Evolutionary conservation across 2,329 filamentous ascomycete species (phyloP).

Genomic region (Dothideomycetes sp.): DNA sequence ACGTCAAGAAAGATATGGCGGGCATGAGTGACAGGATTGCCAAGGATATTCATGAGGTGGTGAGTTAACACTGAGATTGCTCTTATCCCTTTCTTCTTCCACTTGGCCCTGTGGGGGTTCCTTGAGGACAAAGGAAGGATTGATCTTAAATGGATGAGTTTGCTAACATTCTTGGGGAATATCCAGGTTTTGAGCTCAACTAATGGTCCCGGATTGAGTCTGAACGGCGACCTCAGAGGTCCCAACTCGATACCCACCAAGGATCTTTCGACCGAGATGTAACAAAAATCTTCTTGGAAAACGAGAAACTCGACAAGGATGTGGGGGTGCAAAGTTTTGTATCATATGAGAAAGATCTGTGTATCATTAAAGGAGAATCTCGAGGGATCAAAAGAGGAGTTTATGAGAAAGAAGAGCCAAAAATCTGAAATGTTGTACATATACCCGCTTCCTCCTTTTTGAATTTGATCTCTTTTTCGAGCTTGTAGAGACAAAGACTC

Average conservation of each 20-base stretch:
- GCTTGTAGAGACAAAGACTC: no score
- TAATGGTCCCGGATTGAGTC: constrained; percentile 72
- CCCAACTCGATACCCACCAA: constrained; percentile 43
- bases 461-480: no score
- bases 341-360: no score
- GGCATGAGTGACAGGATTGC: constrained; percentile 53
- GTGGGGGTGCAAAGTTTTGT: constrained; percentile 12
- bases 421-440: constrained; percentile 11
- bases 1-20: constrained; percentile 69
- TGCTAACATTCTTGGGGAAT: no score
- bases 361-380: no score
- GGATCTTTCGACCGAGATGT: constrained; percentile 22
- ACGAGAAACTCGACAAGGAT: no score
- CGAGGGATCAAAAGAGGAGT: not conserved
- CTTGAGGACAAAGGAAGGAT: not conserved
- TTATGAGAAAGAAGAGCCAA: not conserved
- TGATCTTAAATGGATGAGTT: no score
- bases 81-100: constrained; percentile 11
- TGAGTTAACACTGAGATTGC: constrained; percentile 28
- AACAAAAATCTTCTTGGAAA: no score
- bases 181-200: constrained; percentile 79
- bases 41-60: constrained; percentile 67
- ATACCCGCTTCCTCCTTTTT: constrained; percentile 9
- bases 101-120: constrained; percentile 37
- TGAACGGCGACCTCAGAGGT: constrained; percentile 69